A percentile compares a stretch with the other conserved stretches of the same genome.
Evolutionary conservation across 352 stramenopile genomes (phyloP).

Genomic region (Pythium scleroteichum): DNA sequence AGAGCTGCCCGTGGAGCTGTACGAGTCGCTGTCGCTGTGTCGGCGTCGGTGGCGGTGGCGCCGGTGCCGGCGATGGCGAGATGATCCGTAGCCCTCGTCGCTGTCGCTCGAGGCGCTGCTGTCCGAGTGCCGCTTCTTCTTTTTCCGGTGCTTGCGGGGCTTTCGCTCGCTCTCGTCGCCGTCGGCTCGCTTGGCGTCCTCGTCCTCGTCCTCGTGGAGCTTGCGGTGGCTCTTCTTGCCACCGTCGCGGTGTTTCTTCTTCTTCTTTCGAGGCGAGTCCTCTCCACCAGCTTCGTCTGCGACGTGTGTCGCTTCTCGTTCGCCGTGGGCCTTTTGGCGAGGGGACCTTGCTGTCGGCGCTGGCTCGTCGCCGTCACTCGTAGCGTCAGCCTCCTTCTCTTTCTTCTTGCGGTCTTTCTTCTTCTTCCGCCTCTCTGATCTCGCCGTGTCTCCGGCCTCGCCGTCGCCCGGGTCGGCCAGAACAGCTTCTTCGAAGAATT

Average conservation of each 20-base stretch:
- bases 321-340: slow-evolving; percentile 37
- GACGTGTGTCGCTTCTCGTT: slow-evolving; percentile 19
- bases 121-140: slow-evolving; percentile 39
- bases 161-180: slow-evolving; percentile 1
- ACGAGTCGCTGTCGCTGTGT: slow-evolving; percentile 53
- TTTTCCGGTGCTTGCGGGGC: slow-evolving; percentile 16
- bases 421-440: slow-evolving; percentile 51
- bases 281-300: slow-evolving; percentile 27
- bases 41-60: slow-evolving; percentile 26
- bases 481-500: slow-evolving; percentile 75
- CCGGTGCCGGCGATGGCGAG: slow-evolving; percentile 6
- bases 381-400: slow-evolving; percentile 39
- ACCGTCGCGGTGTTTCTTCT: slow-evolving; percentile 48
- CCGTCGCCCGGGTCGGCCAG: slow-evolving; percentile 12
- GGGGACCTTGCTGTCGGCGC: slow-evolving; percentile 32
- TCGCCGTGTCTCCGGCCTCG: slow-evolving; percentile 24
- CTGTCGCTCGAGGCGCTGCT: slow-evolving; percentile 17
- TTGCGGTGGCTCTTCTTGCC: slow-evolving; percentile 40
- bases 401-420: slow-evolving; percentile 63
- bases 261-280: slow-evolving; percentile 62
- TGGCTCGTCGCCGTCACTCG: slow-evolving; percentile 45
- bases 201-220: slow-evolving; percentile 30
- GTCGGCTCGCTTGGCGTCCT: slow-evolving; percentile 16
- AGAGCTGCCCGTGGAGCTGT: slow-evolving; percentile 52
- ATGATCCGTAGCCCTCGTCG: slow-evolving; percentile 7